These are phyloP conservation scores for Hortiboletus campestris DNA, from an alignment of 768 basidiomycete genomes.

Conservation along the genomic window DNA sequence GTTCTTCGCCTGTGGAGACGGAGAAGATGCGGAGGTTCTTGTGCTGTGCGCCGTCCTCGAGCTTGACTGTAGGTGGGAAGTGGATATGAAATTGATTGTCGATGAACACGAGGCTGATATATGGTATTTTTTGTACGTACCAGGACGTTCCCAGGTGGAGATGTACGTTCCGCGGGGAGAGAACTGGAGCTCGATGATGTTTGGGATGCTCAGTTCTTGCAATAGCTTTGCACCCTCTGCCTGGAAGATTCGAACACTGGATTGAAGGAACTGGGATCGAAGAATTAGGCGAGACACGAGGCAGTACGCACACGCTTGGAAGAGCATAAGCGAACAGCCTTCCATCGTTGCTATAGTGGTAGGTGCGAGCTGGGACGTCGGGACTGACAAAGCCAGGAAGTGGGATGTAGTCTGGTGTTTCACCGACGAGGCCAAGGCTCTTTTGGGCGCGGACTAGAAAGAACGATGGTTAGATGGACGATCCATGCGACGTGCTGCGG, in stretches of 20 bases:
- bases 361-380: conserved; percentile 71
- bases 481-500: conserved; percentile 5
- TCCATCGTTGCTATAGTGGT: conserved; percentile 83
- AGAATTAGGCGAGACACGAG: conserved; percentile 14
- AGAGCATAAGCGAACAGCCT: conserved; percentile 83
- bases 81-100: conserved; percentile 13
- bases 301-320: conserved; percentile 59
- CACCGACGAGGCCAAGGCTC: conserved; percentile 80
- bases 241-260: conserved; percentile 73
- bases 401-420: conserved; percentile 70
- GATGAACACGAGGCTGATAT: conserved; percentile 25
- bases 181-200: conserved; percentile 82
- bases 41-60: conserved; percentile 87
- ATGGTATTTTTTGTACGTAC: conserved; percentile 36
- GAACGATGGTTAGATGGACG: conserved; percentile 15
- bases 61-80: conserved; percentile 52
- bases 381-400: conserved; percentile 64
- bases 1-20: conserved; percentile 80
- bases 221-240: conserved; percentile 72
- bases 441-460: conserved; percentile 89
- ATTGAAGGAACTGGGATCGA: conserved; percentile 8
- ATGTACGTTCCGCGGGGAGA: conserved; percentile 92
- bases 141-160: conserved; percentile 93
- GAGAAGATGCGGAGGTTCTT: conserved; percentile 94
- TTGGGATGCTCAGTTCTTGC: conserved; percentile 70